Percentiles rank a stretch among this genome's conserved stretches.
Evolutionary conservation across 169 alveolate species (phyloP).

Genomic region (Cryptosporidium viatorum): DNA sequence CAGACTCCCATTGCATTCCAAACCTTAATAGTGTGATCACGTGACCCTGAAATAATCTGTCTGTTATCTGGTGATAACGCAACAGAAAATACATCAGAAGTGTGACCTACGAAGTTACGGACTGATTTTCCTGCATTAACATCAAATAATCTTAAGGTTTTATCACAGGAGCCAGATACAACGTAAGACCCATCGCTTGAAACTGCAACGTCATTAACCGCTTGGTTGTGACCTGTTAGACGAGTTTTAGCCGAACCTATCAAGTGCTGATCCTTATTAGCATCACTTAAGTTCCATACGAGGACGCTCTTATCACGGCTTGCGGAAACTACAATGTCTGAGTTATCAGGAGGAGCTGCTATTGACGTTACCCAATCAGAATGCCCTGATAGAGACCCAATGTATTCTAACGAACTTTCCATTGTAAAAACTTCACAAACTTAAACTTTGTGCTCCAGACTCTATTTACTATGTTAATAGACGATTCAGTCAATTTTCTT

Average conservation of each 20-base stretch:
- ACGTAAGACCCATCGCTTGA: conserved; percentile 94
- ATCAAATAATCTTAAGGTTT: conserved; percentile 94
- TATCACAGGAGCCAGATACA: conserved; percentile 94
- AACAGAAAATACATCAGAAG: conserved; percentile 94
- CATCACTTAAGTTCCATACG: conserved; percentile 86
- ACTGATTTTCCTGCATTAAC: conserved; percentile 90
- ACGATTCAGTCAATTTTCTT: neutral
- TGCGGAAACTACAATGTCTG: conserved; percentile 91
- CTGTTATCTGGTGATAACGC: conserved; percentile 98
- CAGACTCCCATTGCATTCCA: conserved; percentile 99
- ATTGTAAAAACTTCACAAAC: conserved; percentile 7
- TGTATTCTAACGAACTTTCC: conserved; percentile 68
- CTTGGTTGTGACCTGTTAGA: conserved; percentile 92
- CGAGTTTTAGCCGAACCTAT: conserved; percentile 86
- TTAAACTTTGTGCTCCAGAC: conserved; percentile 28
- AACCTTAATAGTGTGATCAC: conserved; percentile 94
- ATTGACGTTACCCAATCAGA: conserved; percentile 95
- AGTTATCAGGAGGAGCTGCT: conserved; percentile 91
- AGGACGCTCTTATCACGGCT: conserved; percentile 89
- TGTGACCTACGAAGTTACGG: conserved; percentile 93
- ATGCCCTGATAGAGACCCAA: conserved; percentile 83
- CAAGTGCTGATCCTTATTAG: conserved; percentile 84
- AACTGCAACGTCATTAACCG: conserved; percentile 93
- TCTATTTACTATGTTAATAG: conserved; percentile 10
- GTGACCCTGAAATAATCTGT: conserved; percentile 97